Evolutionary conservation across 371 early-diverging fungal genomes (phyloP).

Genomic region (Gilbertella persicaria): DNA sequence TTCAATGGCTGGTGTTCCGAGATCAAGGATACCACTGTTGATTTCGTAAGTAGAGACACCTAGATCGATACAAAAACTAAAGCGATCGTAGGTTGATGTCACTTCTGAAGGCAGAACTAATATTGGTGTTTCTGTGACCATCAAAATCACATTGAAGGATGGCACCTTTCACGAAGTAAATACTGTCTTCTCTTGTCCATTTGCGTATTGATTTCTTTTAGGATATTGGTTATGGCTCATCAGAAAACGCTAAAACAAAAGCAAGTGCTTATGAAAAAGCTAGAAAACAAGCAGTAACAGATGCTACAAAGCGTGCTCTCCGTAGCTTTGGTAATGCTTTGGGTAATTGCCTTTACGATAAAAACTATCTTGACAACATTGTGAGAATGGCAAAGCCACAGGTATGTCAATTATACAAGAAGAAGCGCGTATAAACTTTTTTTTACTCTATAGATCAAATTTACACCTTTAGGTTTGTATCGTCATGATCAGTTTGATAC

Average conservation of each 20-base stretch:
- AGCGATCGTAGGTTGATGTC: slow-evolving; percentile 48
- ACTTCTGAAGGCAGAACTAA: slow-evolving; percentile 55
- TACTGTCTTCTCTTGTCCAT: neutral
- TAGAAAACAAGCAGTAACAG: slow-evolving; percentile 97
- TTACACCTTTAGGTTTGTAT: slow-evolving; percentile 24
- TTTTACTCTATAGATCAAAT: slow-evolving; percentile 29
- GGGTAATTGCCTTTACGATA: slow-evolving; percentile 97
- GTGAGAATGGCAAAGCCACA: slow-evolving; percentile 29
- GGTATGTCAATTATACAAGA: slow-evolving; percentile 19
- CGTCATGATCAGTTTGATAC: slow-evolving; percentile 29
- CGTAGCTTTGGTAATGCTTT: slow-evolving; percentile 93
- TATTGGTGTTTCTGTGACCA: slow-evolving; percentile 82
- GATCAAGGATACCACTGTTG: slow-evolving; percentile 75
- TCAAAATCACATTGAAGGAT: slow-evolving; percentile 91
- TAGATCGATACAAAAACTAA: neutral
- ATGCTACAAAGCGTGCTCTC: slow-evolving; percentile 93
- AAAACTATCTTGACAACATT: slow-evolving; percentile 73
- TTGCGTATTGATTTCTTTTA: neutral
- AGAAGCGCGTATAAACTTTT: no score
- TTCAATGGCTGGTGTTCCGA: slow-evolving; percentile 96
- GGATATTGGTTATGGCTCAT: slow-evolving; percentile 50
- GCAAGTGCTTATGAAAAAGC: slow-evolving; percentile 91
- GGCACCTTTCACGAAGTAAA: slow-evolving; percentile 92
- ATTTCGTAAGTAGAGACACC: slow-evolving; percentile 60
- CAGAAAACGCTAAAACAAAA: slow-evolving; percentile 86